Evolutionary conservation across 192 early-diverging fungal genomes (phyloP).

Genomic region (Bifiguratus adelaidae): DNA sequence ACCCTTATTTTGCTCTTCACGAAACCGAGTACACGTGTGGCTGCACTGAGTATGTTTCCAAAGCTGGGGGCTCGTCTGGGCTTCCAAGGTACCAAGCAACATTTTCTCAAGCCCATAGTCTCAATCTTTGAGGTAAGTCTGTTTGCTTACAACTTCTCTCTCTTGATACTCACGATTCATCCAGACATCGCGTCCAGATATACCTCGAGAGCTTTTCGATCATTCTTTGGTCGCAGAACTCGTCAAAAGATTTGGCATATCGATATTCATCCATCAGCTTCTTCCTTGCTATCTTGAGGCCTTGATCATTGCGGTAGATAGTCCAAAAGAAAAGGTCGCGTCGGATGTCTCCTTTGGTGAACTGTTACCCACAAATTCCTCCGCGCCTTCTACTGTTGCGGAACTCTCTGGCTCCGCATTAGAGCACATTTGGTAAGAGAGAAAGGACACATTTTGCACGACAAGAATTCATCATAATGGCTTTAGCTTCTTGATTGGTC

Average conservation of each 20-base stretch:
- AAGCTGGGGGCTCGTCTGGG: slow-evolving; percentile 40
- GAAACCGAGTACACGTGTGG: slow-evolving; percentile 25
- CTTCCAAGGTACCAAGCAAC: slow-evolving; percentile 25
- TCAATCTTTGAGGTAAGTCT: slow-evolving; percentile 41
- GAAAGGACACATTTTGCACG: neutral
- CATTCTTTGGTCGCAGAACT: slow-evolving; percentile 25
- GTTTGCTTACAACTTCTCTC: neutral
- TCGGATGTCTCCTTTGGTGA: neutral
- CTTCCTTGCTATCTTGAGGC: slow-evolving; percentile 45
- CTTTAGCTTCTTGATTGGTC: slow-evolving; percentile 31
- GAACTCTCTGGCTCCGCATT: slow-evolving; percentile 32
- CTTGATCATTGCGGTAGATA: slow-evolving; percentile 14
- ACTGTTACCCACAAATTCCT: neutral
- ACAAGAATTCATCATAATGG: neutral
- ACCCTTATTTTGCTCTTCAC: slow-evolving; percentile 38
- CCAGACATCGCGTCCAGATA: slow-evolving; percentile 31
- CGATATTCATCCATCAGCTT: slow-evolving; percentile 40
- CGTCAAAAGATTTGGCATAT: slow-evolving; percentile 32
- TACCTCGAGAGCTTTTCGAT: slow-evolving; percentile 32
- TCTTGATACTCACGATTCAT: slow-evolving; percentile 1
- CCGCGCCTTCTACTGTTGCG: slow-evolving; percentile 11
- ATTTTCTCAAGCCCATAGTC: slow-evolving; percentile 44
- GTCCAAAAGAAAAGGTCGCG: neutral
- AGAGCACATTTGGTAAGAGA: slow-evolving; percentile 35
- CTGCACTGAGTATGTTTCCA: slow-evolving; percentile 35